Evolutionary conservation across 2,329 filamentous ascomycete genomes (phyloP).

Genomic region (Diaporthe ampelina): DNA sequence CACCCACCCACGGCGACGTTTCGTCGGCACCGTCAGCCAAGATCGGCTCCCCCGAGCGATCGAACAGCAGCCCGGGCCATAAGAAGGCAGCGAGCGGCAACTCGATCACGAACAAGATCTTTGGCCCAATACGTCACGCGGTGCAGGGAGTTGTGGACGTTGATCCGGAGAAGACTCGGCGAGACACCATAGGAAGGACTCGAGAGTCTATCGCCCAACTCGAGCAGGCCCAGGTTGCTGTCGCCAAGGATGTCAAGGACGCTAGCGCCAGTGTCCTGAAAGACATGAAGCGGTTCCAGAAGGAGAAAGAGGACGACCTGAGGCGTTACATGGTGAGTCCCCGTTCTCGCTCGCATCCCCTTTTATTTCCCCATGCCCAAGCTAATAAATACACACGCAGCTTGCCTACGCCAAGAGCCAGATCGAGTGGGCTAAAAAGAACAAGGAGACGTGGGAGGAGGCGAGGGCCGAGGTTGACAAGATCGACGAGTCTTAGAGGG

Average conservation of each 20-base stretch:
- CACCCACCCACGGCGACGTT: constrained; percentile 84
- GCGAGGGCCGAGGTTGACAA: constrained; percentile 89
- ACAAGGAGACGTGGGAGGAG: constrained; percentile 92
- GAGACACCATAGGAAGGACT: constrained; percentile 96
- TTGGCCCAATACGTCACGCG: constrained; percentile 94
- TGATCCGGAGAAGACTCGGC: constrained; percentile 90
- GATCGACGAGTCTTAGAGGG: constrained; percentile 74
- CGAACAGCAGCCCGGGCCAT: constrained; percentile 67
- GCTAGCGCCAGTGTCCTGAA: constrained; percentile 89
- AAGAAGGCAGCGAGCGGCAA: constrained; percentile 88
- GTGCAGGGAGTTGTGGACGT: constrained; percentile 97
- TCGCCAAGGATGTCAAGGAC: constrained; percentile 92
- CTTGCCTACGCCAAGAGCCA: constrained; percentile 93
- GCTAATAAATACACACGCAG: constrained; percentile 58
- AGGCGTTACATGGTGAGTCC: constrained; percentile 91
- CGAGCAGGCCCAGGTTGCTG: constrained; percentile 90
- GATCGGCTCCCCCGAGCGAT: constrained; percentile 76
- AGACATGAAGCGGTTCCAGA: constrained; percentile 93
- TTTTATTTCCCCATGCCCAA: constrained; percentile 16
- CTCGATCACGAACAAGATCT: constrained; percentile 93
- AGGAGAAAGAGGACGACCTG: constrained; percentile 95
- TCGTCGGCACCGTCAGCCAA: constrained; percentile 78
- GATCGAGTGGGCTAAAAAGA: constrained; percentile 94
- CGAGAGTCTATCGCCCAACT: constrained; percentile 87
- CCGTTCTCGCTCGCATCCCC: not conserved